A percentile compares a stretch with the other conserved stretches of the same genome.
These are phyloP conservation scores for Heterobasidion parviporum DNA, from an alignment of 1,284 basidiomycete genomes.

Conservation along the genomic window DNA sequence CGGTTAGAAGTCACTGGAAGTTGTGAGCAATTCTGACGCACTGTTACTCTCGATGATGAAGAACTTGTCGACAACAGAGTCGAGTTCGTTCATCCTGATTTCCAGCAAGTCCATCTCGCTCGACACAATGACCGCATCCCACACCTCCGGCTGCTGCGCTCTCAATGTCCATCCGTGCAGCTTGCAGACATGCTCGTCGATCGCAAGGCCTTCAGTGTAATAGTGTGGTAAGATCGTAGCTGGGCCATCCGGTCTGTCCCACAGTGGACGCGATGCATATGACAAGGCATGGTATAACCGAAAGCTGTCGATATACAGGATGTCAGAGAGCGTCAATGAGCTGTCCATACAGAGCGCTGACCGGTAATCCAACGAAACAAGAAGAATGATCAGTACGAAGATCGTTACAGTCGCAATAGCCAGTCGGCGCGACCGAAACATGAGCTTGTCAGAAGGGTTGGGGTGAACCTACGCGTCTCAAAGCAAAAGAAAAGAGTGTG, in stretches of 20 bases:
- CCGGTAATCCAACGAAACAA: too few species aligned
- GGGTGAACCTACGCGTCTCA: too few species aligned
- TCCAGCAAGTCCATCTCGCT: slow-evolving; percentile 66
- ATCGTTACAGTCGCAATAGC: too few species aligned
- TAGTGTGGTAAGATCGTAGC: slow-evolving; percentile 42
- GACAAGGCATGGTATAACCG: slow-evolving; percentile 30
- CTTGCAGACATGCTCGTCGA: slow-evolving; percentile 36
- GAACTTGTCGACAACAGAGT: slow-evolving; percentile 52
- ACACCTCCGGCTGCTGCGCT: slow-evolving; percentile 17
- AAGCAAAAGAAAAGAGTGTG: too few species aligned
- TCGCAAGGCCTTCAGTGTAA: slow-evolving; percentile 42
- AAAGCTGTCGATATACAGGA: too few species aligned
- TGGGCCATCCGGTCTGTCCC: slow-evolving; percentile 50
- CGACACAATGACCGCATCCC: slow-evolving; percentile 54
- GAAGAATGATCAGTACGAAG: too few species aligned
- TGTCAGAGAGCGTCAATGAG: too few species aligned
- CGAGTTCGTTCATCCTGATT: slow-evolving; percentile 59
- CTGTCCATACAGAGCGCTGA: too few species aligned
- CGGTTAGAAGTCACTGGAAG: too few species aligned
- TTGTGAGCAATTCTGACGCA: neutral
- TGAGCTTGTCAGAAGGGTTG: too few species aligned
- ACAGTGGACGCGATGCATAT: slow-evolving; percentile 56
- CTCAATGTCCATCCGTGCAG: slow-evolving; percentile 49
- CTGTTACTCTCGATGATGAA: slow-evolving; percentile 57
- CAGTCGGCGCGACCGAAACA: too few species aligned